A percentile compares a stretch with the other conserved stretches of the same genome.
Evolutionary conservation across 805 yeast species (phyloP).

Genomic region (Peterozyma toletana): DNA sequence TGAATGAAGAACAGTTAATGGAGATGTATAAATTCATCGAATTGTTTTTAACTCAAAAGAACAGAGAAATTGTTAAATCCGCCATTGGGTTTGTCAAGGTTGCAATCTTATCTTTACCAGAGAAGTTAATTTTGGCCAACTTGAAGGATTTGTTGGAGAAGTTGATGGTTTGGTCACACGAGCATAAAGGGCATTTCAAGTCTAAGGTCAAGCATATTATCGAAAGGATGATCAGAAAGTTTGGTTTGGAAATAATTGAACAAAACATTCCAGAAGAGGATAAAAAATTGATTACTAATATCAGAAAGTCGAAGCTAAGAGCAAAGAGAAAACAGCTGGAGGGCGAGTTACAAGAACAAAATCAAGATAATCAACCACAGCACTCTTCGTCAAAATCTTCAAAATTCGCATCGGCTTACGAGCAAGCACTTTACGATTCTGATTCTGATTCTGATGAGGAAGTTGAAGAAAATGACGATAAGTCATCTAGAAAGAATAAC

Average conservation of each 20-base stretch:
- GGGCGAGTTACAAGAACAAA: constrained; percentile 13
- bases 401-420: constrained; percentile 78
- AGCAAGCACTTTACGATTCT: constrained; percentile 77
- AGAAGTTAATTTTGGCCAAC: constrained; percentile 61
- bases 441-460: constrained; percentile 53
- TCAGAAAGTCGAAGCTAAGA: constrained; percentile 79
- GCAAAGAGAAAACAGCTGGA: constrained; percentile 64
- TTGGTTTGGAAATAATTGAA: constrained; percentile 84
- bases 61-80: constrained; percentile 89
- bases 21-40: constrained; percentile 86
- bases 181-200: constrained; percentile 92
- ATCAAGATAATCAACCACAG: constrained; percentile 3
- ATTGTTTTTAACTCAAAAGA: constrained; percentile 81
- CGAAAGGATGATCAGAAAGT: constrained; percentile 84
- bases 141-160: constrained; percentile 61
- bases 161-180: constrained; percentile 89
- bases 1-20: constrained; percentile 51
- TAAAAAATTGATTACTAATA: constrained; percentile 72
- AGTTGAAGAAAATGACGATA: constrained; percentile 26
- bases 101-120: constrained; percentile 76
- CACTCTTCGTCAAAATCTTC: constrained; percentile 15
- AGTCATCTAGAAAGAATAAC: constrained; percentile 10
- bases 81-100: constrained; percentile 93
- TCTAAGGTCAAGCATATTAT: constrained; percentile 87
- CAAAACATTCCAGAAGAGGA: constrained; percentile 87